Base-by-base conservation (phyloP, 345 rosid species). In the Citropsis articulata region DNA sequence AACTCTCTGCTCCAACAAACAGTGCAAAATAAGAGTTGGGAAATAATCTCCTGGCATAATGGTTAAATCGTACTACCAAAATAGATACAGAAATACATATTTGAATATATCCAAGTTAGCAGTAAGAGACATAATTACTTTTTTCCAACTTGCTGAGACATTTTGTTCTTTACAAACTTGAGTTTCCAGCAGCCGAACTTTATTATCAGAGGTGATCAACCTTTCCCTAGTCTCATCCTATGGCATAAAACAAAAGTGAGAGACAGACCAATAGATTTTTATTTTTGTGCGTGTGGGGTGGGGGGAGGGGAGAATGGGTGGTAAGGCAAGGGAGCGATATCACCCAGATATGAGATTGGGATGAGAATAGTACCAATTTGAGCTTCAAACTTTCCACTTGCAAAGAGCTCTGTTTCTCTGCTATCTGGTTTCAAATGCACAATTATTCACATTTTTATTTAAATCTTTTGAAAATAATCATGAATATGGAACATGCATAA, bases 151-250 rank as follows among this genome's bases (percentile, higher is more conserved):
- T 73, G 89, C 84, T 76, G 89, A 88, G 83, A 84, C 73, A 71
- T 87, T 86, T 84, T 92, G 94, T 87, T 89, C 93, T 83, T 92
- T 91, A 31, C 84, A 84, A 81, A 91, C 80, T 85, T 91, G 98
- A 81, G 91, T 84, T 86, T 96, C 99, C 72, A 96, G 90, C 86
- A 89, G 97, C 65, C 99, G 97, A 82, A 88, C 85, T 88, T 86
- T 96, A 83, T 94, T 94, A 70, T 94, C 98, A 57, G 99, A 89
- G 38, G 45, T 72, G 59, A 94, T 94, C 91, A 94, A 89, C 86
- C 90, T 93, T 77, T 89, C 91, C 85, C 99, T 89, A 4, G 94
- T 87, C 72, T 92, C 97, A 81, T 96, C 99, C 98, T 92, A 87
- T 67, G 73, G 69, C 67, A 82, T 25, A 7, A 67, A 78, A 76